Evolutionary conservation across 2,329 filamentous ascomycete species (phyloP), one percentile per base, ranked within the genome.

Genomic region (Beauveria medogensis): DNA sequence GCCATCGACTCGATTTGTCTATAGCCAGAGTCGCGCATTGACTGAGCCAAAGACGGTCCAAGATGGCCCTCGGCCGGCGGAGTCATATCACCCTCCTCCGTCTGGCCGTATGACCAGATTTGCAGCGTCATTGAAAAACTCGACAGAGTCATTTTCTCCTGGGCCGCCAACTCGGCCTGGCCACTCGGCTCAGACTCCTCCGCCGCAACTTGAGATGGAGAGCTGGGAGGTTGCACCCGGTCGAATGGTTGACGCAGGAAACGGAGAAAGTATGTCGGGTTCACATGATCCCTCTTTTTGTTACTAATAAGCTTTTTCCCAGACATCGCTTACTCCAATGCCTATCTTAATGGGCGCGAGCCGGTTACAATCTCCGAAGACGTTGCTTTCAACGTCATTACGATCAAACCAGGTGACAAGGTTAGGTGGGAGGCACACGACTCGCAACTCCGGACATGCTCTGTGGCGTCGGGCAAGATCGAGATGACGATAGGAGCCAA

Each of bases 191-290:
- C 57, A 55, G 30, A 63, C 18, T 8, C 55, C 64, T 16, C 61
- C 26, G 18, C 2, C 44, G 7, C 48, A 67, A 3, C 53, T 74
- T 6, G 68, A 76, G 55, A 75, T 78, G 69, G 77, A 79, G 63
- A 69, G 71, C 3, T 79, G 77, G 77, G 78, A 80, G 65, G 63
- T 78, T 51, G 77, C 77, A 0, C 77, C 78, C 1, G 78, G 78
- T 18, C 72, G 74, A 24, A 67, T 77, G 34, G 66, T 65, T 9
- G 69, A 73, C 40, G 63, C 68, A 4, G 60, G 62, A 1, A 64
- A 67, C 1, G 65, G 67, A 1, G 70, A 73, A 30, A 77, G 77
- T 78, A 68, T 64, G 76, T 71, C 40, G 7, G 20, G 10, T 0
- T 14, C 1, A 5, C 12, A 55, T 16, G 5, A n/a, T 12, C 24